Evolutionary conservation across 441 rosid species (phyloP), one percentile per base, ranked within the genome.

Genomic region (Populus hybrid): DNA sequence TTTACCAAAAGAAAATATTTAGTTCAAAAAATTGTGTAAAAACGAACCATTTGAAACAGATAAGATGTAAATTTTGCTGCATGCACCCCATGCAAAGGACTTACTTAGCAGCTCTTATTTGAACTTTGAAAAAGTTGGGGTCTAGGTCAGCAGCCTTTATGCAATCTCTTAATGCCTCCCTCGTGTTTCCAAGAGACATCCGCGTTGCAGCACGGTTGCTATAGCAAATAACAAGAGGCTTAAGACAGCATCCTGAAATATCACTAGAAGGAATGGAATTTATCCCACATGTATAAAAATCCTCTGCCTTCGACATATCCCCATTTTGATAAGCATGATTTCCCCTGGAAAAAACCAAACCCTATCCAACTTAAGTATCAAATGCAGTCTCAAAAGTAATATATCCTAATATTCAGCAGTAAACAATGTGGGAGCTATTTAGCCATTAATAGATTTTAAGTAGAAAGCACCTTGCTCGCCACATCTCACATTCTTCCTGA

Each of bases 171-270:
- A 94, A 73, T 38, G 99, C 99, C 81, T 88, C 98, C 84, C 92
- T 91, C 88, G 93, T 79, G 84, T 88, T 92, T 80, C 98, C 98
- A 84, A 91, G 88, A 78, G 94, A 90, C 90, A 93, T 90, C 18
- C 87, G 89, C 30, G 97, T 85, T 70, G 98, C 98, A 67, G 99
- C 99, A 75, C 96, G 97, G 82, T 97, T 97, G 88, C 98, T 97
- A 79, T 92, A 88, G 83, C 99, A 97, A 81, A 97, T 83, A 95
- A 92, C 90, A 83, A 92, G 84, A 63, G 94, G 91, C 85, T 87
- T 85, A 73, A 88, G 91, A 79, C 95, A 92, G 86, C 88, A 89
- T 80, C 88, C 86, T 59, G 95, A 87, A 59, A 84, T 80, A 89
- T 89, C 93, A 32, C 67, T 76, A 76, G 79, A 74, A 69, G 95